Evolutionary conservation across 208 protist genomes (phyloP), one percentile per base, ranked within the genome.

Genomic region (Tritrichomonas musculus): DNA sequence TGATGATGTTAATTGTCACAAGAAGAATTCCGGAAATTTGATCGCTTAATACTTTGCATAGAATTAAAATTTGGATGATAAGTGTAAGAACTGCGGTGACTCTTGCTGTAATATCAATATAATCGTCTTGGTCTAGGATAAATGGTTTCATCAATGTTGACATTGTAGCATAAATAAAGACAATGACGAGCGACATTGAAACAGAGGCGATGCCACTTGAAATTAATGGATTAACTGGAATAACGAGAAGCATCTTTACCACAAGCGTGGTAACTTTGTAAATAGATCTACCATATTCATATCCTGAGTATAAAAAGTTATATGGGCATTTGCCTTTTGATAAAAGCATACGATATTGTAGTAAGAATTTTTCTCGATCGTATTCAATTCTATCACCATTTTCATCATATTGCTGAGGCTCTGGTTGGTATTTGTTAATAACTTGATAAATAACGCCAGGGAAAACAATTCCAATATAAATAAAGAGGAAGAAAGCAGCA

Each of bases 201-300:
- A 47, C 77, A 20, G 77, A 47, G 57, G 77, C 47, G 4, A 88
- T n/a, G 0, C 17, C 77, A 17, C 8, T 27, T 27, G 17, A n/a
- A 30, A 88, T 33, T 0, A 88, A 39, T 57, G 77, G 77, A 30
- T 53, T 88, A 57, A 88, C 41, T 53, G 77, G 77, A n/a, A 88
- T 88, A 39, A 88, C 47, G 5, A 88, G 30, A 33, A 88, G 30
- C 77, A 88, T 88, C 27, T 88, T 88, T 22, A 88, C 44, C 53
- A 88, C 77, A 20, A 88, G 25, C 57, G 77, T 88, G 27, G 57
- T 39, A 88, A 88, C 77, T 88, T 88, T 88, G 17, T 88, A 88
- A 17, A 33, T 47, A 17, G 77, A 88, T 36, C 47, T 30, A 1
- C 77, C 77, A 39, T 88, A 88, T 36, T 88, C 77, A 39, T 88